These are phyloP conservation scores for Quaeritorhiza haematococci DNA, from an alignment of 371 early-diverging fungal species.

Conservation along the genomic window DNA sequence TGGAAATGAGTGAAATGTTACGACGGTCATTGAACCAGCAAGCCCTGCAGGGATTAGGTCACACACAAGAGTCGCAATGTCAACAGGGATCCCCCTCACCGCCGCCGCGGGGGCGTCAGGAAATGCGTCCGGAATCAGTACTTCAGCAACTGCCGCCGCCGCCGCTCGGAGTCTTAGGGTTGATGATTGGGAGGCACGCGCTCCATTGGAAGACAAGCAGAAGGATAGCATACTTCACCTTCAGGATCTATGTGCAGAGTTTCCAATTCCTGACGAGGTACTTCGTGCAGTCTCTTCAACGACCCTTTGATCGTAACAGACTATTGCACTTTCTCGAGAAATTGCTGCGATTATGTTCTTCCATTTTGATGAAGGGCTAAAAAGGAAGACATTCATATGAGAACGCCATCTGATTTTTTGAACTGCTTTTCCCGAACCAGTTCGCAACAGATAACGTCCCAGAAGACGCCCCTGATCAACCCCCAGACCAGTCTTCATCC, in stretches of 20 bases:
- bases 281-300: constrained; percentile 2
- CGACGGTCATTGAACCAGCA: no score
- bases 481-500: not conserved
- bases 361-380: not conserved
- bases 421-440: no score
- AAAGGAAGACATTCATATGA: not conserved
- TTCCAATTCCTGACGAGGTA: constrained; percentile 61
- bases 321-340: not conserved
- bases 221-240: constrained; percentile 55
- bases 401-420: not conserved
- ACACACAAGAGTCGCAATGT: no score
- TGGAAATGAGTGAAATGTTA: no score
- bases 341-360: not conserved
- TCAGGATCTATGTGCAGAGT: constrained; percentile 63
- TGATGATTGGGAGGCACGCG: no score
- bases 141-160: no score
- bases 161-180: no score
- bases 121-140: no score
- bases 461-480: not conserved
- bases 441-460: not conserved
- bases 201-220: no score
- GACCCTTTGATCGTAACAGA: constrained; percentile 1
- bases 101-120: no score
- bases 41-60: no score
- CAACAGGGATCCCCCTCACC: no score